Evolutionary conservation across 176 grass and related monocot genomes (phyloP), one percentile per base, ranked within the genome.

Genomic region (Aegilops bicornis): DNA sequence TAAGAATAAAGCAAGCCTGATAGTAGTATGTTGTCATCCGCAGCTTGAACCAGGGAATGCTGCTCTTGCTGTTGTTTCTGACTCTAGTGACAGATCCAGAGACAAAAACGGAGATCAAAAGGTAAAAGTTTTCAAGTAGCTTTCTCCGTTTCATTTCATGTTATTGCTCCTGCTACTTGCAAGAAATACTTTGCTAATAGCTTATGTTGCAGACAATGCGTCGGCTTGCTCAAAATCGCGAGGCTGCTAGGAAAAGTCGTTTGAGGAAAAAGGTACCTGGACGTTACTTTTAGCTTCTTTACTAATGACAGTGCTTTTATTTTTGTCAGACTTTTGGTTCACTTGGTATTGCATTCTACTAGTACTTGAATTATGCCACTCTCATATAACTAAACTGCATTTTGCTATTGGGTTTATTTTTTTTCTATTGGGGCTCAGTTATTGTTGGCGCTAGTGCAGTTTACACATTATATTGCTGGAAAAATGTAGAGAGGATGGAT

Each of bases 181-280:
- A 64, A 27, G 16, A 58, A 29, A 76, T 69, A 79, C 76, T 90
- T 77, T 93, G 30, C 67, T 83, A 14, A 89, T 88, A 80, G 29
- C 20, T 83, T 84, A 77, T 62, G 80, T 58, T 78, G 30, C 72
- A 99, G 97, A 84, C 92, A 77, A 29, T 94, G 69, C 92, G 97
- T 15, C 93, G 97, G 36, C 92, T 99, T 80, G 97, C 97, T 79
- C 97, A 99, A 91, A 99, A 99, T 89, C 97, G 94, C 4, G 97
- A 99, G 76, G 97, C 97, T 81, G 97, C 97, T 76, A 94, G 97
- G 83, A 99, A 99, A 81, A 99, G 97, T 83, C 92, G 94, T 73
- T 91, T 99, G 87, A 96, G 97, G 79, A 99, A 99, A 87, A 99
- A 99, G 92, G 97, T 99, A 76, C 63, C 73, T 67, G n/a, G 5